phyloP scores from a whole-genome alignment of 1,284 basidiomycete species.

The Vanrija sp. region DNA sequence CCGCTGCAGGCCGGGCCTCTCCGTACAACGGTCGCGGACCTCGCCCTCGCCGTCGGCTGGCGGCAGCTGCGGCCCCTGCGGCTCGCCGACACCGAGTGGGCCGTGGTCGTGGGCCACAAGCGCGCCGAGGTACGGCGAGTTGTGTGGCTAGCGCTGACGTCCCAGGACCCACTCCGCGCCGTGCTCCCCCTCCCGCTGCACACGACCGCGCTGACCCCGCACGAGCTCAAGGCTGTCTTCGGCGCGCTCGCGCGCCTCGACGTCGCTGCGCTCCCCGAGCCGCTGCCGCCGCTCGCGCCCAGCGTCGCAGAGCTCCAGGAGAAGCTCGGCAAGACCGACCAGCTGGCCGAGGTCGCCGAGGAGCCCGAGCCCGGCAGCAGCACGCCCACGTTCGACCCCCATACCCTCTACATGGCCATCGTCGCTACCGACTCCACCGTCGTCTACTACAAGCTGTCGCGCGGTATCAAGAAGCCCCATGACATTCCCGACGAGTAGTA shows the following conservation, averaged over 20 bases:
- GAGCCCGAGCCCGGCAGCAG: background rate
- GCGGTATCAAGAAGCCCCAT: slow-evolving; percentile 49
- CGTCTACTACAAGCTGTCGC: slow-evolving; percentile 49
- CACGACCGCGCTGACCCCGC: slow-evolving; percentile 41
- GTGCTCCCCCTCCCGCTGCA: slow-evolving; percentile 45
- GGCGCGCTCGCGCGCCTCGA: slow-evolving; percentile 19
- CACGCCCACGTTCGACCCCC: slow-evolving; percentile 27
- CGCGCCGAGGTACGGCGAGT: slow-evolving; percentile 33
- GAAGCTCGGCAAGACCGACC: slow-evolving; percentile 9
- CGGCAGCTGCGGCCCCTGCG: slow-evolving; percentile 31
- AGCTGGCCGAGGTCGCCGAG: slow-evolving; percentile 4
- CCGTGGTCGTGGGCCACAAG: slow-evolving; percentile 42
- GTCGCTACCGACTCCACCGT: slow-evolving; percentile 46
- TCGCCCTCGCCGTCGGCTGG: slow-evolving; percentile 50
- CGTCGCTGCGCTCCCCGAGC: slow-evolving; percentile 19
- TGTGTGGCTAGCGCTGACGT: too few species aligned
- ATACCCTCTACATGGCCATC: slow-evolving; percentile 47
- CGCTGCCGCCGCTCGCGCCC: slow-evolving; percentile 28
- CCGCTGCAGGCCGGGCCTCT: slow-evolving; percentile 44
- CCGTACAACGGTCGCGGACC: slow-evolving; percentile 41
- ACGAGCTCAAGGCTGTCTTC: slow-evolving; percentile 39
- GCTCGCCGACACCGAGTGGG: slow-evolving; percentile 35
- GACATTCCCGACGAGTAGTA: slow-evolving; percentile 49
- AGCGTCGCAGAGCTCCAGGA: slow-evolving; percentile 22
- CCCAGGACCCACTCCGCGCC: slow-evolving; percentile 46